Percentiles rank a stretch among this genome's conserved stretches.
phyloP scores from a whole-genome alignment of 345 rosid species.

The Erodium maritimum region DNA sequence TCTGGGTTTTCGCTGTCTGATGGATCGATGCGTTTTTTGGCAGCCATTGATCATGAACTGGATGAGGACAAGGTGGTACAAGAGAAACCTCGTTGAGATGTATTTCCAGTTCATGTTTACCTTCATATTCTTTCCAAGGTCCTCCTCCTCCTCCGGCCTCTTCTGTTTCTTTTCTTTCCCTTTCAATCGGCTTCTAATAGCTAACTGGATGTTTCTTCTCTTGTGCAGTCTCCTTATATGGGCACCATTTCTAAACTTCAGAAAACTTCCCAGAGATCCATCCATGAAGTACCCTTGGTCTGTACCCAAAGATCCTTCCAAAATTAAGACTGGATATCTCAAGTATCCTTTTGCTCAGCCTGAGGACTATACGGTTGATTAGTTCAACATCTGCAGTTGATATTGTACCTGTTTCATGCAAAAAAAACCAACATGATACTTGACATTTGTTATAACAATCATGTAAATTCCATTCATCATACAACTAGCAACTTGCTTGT shows the following conservation, averaged over 20 bases:
- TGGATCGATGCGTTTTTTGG: background rate
- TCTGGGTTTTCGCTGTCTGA: too few species aligned
- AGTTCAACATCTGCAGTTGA: too few species aligned
- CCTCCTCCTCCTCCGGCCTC: background rate
- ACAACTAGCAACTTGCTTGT: too few species aligned
- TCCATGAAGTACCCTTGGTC: conserved; percentile 74
- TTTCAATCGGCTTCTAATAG: too few species aligned
- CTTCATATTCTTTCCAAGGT: conserved; percentile 90
- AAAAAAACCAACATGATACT: too few species aligned
- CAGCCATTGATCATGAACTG: conserved; percentile 94
- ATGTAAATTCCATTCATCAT: too few species aligned
- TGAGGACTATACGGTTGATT: conserved; percentile 39
- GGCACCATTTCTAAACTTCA: conserved; percentile 92
- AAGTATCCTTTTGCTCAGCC: conserved; percentile 70
- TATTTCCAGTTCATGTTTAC: conserved; percentile 82
- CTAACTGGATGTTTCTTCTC: background rate
- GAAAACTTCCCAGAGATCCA: conserved; percentile 86
- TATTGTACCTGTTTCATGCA: too few species aligned
- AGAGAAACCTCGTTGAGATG: conserved; percentile 71
- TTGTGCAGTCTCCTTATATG: conserved; percentile 49
- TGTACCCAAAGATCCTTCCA: conserved; percentile 50
- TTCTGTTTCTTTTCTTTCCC: conserved; percentile 1
- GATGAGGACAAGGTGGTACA: conserved; percentile 79
- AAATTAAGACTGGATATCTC: conserved; percentile 33
- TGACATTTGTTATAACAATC: too few species aligned